Evolutionary conservation across 2,329 filamentous ascomycete species (phyloP), one percentile per base, ranked within the genome.

Genomic region (Neocucurbitaria cava): DNA sequence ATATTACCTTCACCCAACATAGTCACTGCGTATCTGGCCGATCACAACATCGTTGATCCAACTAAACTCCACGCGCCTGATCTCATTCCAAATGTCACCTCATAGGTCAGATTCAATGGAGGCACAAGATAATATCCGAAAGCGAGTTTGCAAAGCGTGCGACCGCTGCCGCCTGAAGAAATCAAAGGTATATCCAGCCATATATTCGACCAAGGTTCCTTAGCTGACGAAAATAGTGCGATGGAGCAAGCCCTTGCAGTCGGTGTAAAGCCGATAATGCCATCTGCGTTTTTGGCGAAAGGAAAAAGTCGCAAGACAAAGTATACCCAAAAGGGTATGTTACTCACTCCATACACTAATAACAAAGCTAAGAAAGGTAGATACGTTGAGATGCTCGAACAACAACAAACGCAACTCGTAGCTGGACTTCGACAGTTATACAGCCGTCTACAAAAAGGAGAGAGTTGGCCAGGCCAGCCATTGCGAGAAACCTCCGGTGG

Each of bases 371-470:
- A 65, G 56, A 40, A 5, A 43, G 11, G 9, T 38, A 87, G 84
- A 60, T 87, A 86, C 58, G 85, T 88, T 26, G 86, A 88, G 71
- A 87, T 87, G 84, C 81, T 88, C 45, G 86, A 88, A 66, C 85
- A 87, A 66, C 85, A 88, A 77, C 86, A 88, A 71, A 72, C 77
- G 18, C 85, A 87, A 75, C 78, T 88, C 5, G 85, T 88, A 26
- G 76, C 82, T 49, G 86, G 84, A 39, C 78, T 88, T 5, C 84
- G 86, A 68, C 83, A 86, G 70, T 76, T 87, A 41, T 88, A 88
- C 71, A 80, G 78, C 58, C 79, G 83, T 47, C 68, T 82, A 28
- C 74, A 79, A 28, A 77, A 77, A 36, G 82, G 82, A 39, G 79
- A 85, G 58, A 78, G 78, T 38, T 88, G 86, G 86, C 78, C 78